phyloP scores from a whole-genome alignment of 176 grass and related monocot species.

The Aegilops sharonensis region DNA sequence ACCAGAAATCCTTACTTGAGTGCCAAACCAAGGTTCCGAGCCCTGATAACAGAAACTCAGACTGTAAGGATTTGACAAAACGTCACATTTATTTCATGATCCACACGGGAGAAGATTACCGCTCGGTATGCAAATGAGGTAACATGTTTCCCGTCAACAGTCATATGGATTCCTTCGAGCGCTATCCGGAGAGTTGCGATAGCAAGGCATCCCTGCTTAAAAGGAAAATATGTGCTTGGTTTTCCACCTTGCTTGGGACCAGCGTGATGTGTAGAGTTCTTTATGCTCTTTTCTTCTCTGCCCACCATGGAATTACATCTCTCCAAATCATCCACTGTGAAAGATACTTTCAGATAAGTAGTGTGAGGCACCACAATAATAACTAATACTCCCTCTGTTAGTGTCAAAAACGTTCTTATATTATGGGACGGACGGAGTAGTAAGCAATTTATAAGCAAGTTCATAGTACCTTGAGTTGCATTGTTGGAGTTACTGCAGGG shows the following conservation, averaged over 20 bases:
- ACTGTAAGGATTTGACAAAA: not conserved
- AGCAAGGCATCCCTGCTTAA: slow-evolving; percentile 83
- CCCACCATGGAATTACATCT: slow-evolving; percentile 63
- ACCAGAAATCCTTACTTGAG: slow-evolving; percentile 63
- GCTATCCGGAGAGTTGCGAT: slow-evolving; percentile 74
- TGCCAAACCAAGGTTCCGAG: slow-evolving; percentile 82
- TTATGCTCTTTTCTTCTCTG: slow-evolving; percentile 42
- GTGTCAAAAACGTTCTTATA: too few species aligned
- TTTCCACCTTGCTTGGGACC: slow-evolving; percentile 39
- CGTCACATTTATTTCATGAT: slow-evolving; percentile 17
- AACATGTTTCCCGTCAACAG: slow-evolving; percentile 76
- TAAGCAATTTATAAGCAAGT: slow-evolving; percentile 24
- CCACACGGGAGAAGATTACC: slow-evolving; percentile 49
- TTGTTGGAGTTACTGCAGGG: slow-evolving; percentile 44
- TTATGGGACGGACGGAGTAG: too few species aligned
- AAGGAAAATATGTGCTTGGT: slow-evolving; percentile 64
- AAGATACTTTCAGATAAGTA: not conserved
- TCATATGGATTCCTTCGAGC: slow-evolving; percentile 80
- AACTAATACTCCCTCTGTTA: not conserved
- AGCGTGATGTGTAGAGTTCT: slow-evolving; percentile 22
- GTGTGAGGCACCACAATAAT: not conserved
- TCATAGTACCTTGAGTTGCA: slow-evolving; percentile 63
- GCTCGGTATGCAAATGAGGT: slow-evolving; percentile 72
- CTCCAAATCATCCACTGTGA: slow-evolving; percentile 71
- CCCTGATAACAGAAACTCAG: slow-evolving; percentile 47